Conservation (phyloP, 441 rosid species). For the Erysimum pusillum region DNA sequence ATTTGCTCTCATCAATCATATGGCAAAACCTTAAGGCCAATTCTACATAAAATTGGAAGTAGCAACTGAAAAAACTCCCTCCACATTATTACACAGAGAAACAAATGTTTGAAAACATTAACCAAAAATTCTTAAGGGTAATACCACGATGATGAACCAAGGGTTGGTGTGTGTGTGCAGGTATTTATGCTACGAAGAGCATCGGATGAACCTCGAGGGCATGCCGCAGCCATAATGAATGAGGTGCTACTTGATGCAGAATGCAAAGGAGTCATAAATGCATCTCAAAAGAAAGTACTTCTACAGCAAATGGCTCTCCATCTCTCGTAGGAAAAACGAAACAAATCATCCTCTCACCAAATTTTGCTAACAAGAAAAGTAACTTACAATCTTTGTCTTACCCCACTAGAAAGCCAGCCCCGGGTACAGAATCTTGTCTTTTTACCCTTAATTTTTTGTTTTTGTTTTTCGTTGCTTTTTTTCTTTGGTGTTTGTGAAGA, state of each 20-base stretch:
- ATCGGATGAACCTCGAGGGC: slow-evolving; percentile 71
- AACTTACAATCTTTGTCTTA: slow-evolving; percentile 34
- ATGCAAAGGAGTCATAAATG: slow-evolving; percentile 67
- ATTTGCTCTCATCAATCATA: background rate
- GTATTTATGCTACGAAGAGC: slow-evolving; percentile 80
- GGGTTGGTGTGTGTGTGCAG: slow-evolving; percentile 45
- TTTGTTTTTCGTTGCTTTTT: background rate
- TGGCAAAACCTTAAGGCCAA: background rate
- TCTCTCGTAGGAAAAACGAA: slow-evolving; percentile 48
- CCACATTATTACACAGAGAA: background rate
- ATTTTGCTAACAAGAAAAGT: slow-evolving; percentile 45
- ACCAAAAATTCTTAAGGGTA: background rate
- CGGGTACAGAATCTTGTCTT: slow-evolving; percentile 37
- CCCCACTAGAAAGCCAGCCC: slow-evolving; percentile 30
- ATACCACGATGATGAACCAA: background rate
- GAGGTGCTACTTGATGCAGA: slow-evolving; percentile 76
- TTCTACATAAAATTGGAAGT: background rate
- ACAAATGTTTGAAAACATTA: background rate
- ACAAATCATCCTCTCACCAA: slow-evolving; percentile 22
- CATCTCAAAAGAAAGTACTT: slow-evolving; percentile 68
- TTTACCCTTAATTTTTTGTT: slow-evolving; percentile 17
- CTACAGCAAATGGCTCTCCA: slow-evolving; percentile 72
- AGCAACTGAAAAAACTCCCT: background rate
- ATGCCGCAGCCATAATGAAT: slow-evolving; percentile 71
- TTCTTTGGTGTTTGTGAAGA: slow-evolving; percentile 28